phyloP scores from a whole-genome alignment of 2,329 filamentous ascomycete genomes.

The Daldinia eschscholtzii region DNA sequence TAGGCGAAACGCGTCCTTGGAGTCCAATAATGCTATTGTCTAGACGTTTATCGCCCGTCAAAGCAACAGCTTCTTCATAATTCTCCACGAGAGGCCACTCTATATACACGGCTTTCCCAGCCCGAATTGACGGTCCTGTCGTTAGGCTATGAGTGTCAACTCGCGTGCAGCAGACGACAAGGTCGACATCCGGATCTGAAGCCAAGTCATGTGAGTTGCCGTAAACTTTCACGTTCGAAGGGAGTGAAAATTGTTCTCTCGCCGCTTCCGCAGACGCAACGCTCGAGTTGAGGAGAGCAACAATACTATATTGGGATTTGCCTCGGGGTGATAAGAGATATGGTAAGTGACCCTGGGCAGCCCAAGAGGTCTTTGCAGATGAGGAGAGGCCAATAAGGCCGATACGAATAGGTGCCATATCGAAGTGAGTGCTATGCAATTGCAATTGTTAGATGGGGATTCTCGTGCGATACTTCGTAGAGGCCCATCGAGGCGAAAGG shows the following conservation, averaged over 20 bases:
- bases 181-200: constrained; percentile 62
- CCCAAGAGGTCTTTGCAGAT: constrained; percentile 66
- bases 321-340: constrained; percentile 65
- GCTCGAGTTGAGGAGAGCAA: constrained; percentile 66
- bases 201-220: constrained; percentile 64
- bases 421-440: constrained; percentile 7
- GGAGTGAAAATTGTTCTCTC: constrained; percentile 59
- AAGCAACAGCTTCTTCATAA: constrained; percentile 55
- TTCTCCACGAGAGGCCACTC: constrained; percentile 70
- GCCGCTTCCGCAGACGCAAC: constrained; percentile 59
- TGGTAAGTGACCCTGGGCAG: constrained; percentile 67
- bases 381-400: constrained; percentile 71
- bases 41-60: constrained; percentile 55
- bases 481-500: not conserved
- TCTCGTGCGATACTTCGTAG: not conserved
- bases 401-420: constrained; percentile 65
- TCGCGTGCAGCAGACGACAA: constrained; percentile 67
- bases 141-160: constrained; percentile 66
- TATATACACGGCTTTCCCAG: constrained; percentile 66
- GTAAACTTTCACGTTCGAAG: constrained; percentile 60
- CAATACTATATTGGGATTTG: constrained; percentile 60
- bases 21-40: constrained; percentile 62
- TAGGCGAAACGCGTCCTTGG: constrained; percentile 63
- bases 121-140: constrained; percentile 60
- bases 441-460: not conserved